Evolutionary conservation across 2,329 filamentous ascomycete species (phyloP), one percentile per base, ranked within the genome.

Genomic region (Fonsecaea pugnacius): DNA sequence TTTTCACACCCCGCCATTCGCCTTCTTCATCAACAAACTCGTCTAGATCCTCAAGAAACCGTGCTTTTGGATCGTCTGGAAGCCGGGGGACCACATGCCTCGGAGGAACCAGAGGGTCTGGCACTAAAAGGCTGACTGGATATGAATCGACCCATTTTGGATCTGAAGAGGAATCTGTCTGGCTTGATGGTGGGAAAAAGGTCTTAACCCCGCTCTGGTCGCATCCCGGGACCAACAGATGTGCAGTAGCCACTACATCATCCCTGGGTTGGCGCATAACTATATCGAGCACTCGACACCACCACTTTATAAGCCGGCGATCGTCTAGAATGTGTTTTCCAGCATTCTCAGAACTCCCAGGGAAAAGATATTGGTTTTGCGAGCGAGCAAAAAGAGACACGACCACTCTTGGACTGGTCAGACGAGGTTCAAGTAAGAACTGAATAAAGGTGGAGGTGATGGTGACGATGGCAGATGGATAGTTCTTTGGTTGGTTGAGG

Each of bases 261-360:
- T 35, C 14, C 6, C 51, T 60, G n/a, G 60, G 60, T 60, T 60
- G 72, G 74, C 73, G 79, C 10, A 96, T 77, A 3, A 97, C 81
- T 0, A 91, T 90, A 73, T 97, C 89, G 12, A 97, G 79, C 10
- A 94, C 91, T 16, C 87, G 89, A 73, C 92, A 96, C 95, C 95
- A 99, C 95, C 95, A 99, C 72, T 89, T 91, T 21, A 99, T 91
- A 58, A 99, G 80, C 0, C 91, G 91, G 35, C 92, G 84, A 72
- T 99, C 95, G 72, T 96, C 92, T 8, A 98, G 81, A 0, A 99
- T 89, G 79, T 99, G 95, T 75, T 99, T 99, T 2, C 86, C 85
- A 18, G 78, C 77, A 75, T 97, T 94, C 65, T 96, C 89, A 43
- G 92, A 87, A 73, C 94, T 98, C 0, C 92, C 92, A 0, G 95